Evolutionary conservation across 164 flowering plant genomes (phyloP).

Genomic region (Vitis labrusca): DNA sequence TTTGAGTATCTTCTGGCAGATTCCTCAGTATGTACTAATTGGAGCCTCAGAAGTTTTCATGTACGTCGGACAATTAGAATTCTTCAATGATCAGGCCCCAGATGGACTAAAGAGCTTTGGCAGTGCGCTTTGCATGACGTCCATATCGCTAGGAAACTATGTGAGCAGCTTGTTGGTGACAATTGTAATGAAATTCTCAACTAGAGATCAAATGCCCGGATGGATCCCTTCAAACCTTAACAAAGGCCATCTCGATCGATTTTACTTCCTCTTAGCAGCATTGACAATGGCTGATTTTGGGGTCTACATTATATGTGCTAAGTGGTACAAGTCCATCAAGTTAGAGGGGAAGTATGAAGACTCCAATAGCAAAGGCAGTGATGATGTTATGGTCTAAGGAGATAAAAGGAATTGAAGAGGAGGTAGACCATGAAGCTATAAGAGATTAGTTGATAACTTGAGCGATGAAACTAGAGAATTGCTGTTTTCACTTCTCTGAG

Average conservation of each 20-base stretch:
- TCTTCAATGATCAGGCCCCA: constrained; percentile 70
- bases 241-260: constrained; percentile 63
- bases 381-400: neutral
- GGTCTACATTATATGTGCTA: constrained; percentile 48
- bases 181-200: constrained; percentile 52
- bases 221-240: constrained; percentile 77
- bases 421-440: no score
- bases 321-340: constrained; percentile 50
- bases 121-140: constrained; percentile 69
- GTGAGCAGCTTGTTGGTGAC: constrained; percentile 60
- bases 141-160: constrained; percentile 66
- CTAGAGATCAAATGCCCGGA: constrained; percentile 41
- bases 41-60: constrained; percentile 86
- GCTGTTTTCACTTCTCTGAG: constrained; percentile 5
- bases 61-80: constrained; percentile 77
- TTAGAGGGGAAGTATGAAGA: constrained; percentile 28
- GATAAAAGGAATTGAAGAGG: no score
- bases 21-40: constrained; percentile 61
- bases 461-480: no score
- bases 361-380: neutral
- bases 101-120: constrained; percentile 78
- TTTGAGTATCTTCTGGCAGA: constrained; percentile 77
- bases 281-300: constrained; percentile 49
- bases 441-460: no score
- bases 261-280: constrained; percentile 63